Evolutionary conservation across 2,329 filamentous ascomycete species (phyloP).

Genomic region (Epicoccum nigrum): DNA sequence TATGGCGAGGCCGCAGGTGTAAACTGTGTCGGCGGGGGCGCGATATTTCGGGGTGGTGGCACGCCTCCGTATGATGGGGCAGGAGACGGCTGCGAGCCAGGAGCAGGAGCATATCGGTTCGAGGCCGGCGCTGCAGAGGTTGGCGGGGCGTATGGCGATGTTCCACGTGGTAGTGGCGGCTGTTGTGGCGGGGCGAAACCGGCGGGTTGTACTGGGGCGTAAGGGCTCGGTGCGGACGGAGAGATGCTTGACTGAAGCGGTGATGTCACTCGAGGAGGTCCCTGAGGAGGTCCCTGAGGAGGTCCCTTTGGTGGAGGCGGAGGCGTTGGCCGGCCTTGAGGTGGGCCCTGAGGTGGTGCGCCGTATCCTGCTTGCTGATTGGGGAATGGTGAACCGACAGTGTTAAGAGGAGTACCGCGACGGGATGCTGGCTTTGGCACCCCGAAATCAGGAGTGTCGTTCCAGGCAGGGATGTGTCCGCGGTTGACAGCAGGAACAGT

Average conservation of each 20-base stretch:
- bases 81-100: slow-evolving; percentile 60
- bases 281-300: slow-evolving; percentile 52
- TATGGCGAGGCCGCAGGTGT: slow-evolving; percentile 43
- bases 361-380: slow-evolving; percentile 60
- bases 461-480: slow-evolving; percentile 83
- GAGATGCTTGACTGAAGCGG: slow-evolving; percentile 61
- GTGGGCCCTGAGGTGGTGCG: slow-evolving; percentile 57
- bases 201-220: slow-evolving; percentile 62
- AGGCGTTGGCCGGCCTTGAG: slow-evolving; percentile 67
- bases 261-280: slow-evolving; percentile 66
- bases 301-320: slow-evolving; percentile 83
- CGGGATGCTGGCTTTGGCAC: slow-evolving; percentile 72
- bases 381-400: slow-evolving; percentile 78
- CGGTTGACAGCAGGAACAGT: slow-evolving; percentile 69
- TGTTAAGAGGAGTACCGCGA: slow-evolving; percentile 73
- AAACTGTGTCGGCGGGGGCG: slow-evolving; percentile 50
- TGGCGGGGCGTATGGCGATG: slow-evolving; percentile 86
- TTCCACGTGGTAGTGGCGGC: slow-evolving; percentile 71
- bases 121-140: slow-evolving; percentile 68
- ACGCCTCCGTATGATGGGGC: slow-evolving; percentile 43
- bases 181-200: slow-evolving; percentile 56
- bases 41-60: slow-evolving; percentile 51
- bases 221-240: slow-evolving; percentile 58
- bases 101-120: slow-evolving; percentile 69
- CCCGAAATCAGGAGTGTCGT: slow-evolving; percentile 84